phyloP scores from a whole-genome alignment of 805 yeast genomes.

The Starmerella apicola region DNA sequence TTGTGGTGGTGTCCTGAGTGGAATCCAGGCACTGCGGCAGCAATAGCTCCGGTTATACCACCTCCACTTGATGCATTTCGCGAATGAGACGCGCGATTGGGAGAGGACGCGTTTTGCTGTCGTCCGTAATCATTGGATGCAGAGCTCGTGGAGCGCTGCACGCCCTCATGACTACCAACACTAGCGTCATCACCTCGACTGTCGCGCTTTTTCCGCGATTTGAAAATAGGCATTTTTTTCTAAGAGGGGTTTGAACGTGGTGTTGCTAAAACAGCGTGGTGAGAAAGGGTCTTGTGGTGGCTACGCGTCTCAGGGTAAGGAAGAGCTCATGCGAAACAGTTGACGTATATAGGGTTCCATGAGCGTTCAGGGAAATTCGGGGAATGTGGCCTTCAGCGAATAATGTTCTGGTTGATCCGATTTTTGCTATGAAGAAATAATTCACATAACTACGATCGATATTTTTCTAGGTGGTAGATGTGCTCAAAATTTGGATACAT shows the following conservation, averaged over 20 bases:
- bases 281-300: not conserved
- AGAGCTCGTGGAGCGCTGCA: constrained; percentile 15
- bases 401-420: too few relatives aligned
- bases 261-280: constrained; percentile 7
- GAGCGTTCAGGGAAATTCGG: too few relatives aligned
- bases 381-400: too few relatives aligned
- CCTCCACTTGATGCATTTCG: too few relatives aligned
- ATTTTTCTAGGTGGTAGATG: too few relatives aligned
- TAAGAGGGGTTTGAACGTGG: constrained; percentile 9
- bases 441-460: too few relatives aligned
- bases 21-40: not conserved
- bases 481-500: too few relatives aligned
- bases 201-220: constrained; percentile 22
- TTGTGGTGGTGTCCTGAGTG: not conserved
- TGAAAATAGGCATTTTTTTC: constrained; percentile 13
- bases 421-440: too few relatives aligned
- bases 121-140: constrained; percentile 1
- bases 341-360: not conserved
- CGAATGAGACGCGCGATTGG: not conserved
- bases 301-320: constrained; percentile 4
- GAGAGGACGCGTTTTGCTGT: not conserved
- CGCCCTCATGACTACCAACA: constrained; percentile 6
- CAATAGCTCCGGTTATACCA: not conserved
- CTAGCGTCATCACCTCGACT: constrained; percentile 15
- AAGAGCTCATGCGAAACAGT: not conserved